Base-by-base conservation (phyloP, 306 rosid genomes). In the Rosa multiflora region DNA sequence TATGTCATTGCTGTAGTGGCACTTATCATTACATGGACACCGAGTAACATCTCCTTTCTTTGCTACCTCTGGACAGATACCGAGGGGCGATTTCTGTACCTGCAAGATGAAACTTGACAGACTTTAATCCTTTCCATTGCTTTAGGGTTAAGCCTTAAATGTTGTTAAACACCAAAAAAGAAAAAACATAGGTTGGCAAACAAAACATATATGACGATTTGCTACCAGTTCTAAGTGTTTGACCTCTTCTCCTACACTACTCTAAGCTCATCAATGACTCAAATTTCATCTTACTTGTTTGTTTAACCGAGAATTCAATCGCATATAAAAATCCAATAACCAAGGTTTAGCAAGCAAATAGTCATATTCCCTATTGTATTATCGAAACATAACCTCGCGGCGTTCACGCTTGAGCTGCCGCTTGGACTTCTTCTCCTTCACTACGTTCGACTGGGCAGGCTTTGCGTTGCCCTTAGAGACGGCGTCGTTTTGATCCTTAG, bases 391-490 rank as follows among this genome's bases (percentile, higher is more conserved):
- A 32, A 32, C 98, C 97, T 92, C 87, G 29, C 83, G 94, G 80
- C 98, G 97, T 74, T 92, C 99, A 21, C 99, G 97, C 86, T 94
- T 94, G 84, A 91, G 90, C 62, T 94, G 99, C 79, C 99, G 99
- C 74, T 91, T 94, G 48, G 99, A 94, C 82, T 92, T 92, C 89
- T 92, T 92, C 80, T 92, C 95, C 86, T 91, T 92, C 4, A 78
- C 81, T 13, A 87, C 67, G 67, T 62, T 67, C 2, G 88, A 49
- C 53, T 79, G 84, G 69, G 79, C 37, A 32, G 92, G 20, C 67
- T 82, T 85, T 26, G 37, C 77, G 29, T 79, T 80, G 53, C 79
- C 63, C 72, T 40, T 58, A 1, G 88, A 70, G 67, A 75, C 86
- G 64, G 49, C 76, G 79, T 80, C 87, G 75, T 62, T 73, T 2